These are phyloP conservation scores for Moesziomyces aphidis DNA, from an alignment of 1,284 basidiomycete genomes.

Conservation along the genomic window DNA sequence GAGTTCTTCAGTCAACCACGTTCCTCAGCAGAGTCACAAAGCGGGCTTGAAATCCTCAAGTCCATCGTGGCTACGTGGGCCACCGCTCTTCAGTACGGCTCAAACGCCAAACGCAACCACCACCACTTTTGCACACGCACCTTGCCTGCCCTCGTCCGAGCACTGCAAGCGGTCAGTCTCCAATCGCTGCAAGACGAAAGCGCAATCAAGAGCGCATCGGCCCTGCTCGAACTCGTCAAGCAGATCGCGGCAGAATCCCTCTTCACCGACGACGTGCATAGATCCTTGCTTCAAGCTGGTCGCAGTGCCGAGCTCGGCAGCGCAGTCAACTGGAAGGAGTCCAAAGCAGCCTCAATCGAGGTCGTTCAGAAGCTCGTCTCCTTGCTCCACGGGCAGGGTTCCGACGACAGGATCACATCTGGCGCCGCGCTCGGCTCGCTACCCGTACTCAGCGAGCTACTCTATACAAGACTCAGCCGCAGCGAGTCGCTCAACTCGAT, in stretches of 20 bases:
- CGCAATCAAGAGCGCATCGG: background rate
- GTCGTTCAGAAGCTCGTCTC: constrained; percentile 13
- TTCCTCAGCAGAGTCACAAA: constrained; percentile 4
- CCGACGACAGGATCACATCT: background rate
- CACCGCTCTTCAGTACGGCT: constrained; percentile 44
- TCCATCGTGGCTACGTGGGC: constrained; percentile 36
- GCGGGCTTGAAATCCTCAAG: constrained; percentile 9
- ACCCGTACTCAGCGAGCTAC: constrained; percentile 10
- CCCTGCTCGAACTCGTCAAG: constrained; percentile 17
- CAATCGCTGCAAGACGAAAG: background rate
- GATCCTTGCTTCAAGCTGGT: constrained; percentile 27
- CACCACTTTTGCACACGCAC: constrained; percentile 40
- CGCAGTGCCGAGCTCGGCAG: constrained; percentile 14
- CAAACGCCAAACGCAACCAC: constrained; percentile 53
- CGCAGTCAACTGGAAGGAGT: constrained; percentile 12
- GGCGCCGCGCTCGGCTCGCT: constrained; percentile 13
- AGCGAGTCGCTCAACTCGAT: constrained; percentile 34
- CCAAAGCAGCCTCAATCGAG: constrained; percentile 4
- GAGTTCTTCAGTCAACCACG: constrained; percentile 20
- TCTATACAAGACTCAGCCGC: constrained; percentile 20
- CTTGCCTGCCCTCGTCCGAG: constrained; percentile 21
- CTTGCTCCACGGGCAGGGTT: constrained; percentile 11
- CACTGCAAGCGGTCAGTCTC: constrained; percentile 9
- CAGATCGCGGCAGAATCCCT: constrained; percentile 40
- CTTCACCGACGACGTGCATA: constrained; percentile 40